phyloP scores from a whole-genome alignment of 2,329 filamentous ascomycete species.

The Coleophoma eucalyptorum region DNA sequence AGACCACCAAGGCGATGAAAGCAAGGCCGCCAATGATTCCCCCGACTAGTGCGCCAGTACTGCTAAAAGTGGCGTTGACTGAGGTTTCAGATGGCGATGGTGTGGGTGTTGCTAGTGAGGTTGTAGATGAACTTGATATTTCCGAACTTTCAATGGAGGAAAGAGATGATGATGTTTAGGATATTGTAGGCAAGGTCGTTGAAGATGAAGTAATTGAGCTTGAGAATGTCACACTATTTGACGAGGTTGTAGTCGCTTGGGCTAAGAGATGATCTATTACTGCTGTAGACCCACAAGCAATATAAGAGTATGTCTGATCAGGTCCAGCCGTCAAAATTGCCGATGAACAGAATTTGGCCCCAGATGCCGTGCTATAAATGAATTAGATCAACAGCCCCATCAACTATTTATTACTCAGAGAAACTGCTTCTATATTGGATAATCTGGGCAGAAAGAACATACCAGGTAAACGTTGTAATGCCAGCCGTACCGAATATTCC shows the following conservation, averaged over 20 bases:
- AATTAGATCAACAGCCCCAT: too few relatives aligned
- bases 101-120: background rate
- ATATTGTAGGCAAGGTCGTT: background rate
- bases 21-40: constrained; percentile 5
- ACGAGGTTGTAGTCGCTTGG: background rate
- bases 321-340: constrained; percentile 24
- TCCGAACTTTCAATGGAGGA: background rate
- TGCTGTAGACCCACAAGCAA: constrained; percentile 25
- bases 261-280: constrained; percentile 4
- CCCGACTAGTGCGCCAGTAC: constrained; percentile 5
- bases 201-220: background rate
- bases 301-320: constrained; percentile 31
- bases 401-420: too few relatives aligned
- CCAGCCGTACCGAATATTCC: background rate
- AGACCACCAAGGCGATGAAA: constrained; percentile 4
- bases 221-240: too few relatives aligned
- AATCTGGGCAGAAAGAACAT: constrained; percentile 25
- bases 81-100: background rate
- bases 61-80: background rate
- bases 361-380: constrained; percentile 8
- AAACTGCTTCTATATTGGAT: background rate
- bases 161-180: background rate
- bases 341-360: constrained; percentile 28
- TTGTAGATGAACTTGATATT: background rate
- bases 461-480: constrained; percentile 11